Base-by-base conservation (phyloP, 2,329 filamentous ascomycete genomes). In the Nemania abortiva region DNA sequence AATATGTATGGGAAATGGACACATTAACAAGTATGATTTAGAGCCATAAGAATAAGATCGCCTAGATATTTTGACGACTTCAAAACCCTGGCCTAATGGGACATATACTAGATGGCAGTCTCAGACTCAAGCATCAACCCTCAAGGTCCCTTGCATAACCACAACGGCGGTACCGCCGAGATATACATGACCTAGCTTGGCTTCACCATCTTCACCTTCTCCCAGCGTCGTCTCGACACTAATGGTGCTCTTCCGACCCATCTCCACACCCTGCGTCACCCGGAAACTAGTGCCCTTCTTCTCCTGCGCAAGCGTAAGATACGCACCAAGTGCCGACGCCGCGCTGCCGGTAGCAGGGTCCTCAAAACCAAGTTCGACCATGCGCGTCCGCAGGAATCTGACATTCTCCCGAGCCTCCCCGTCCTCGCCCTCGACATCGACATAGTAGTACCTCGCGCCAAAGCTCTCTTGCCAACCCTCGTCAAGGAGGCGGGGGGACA, bases 241-340 rank as follows among this genome's bases (percentile, higher is more conserved):
- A 56, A 88, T 88, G 57, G 84, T 80, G 74, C 87, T 89, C 77
- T 80, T 81, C 71, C 89, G 80, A 6, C 89, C 89, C 87, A 92
- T 91, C 79, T 92, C 90, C 10, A 91, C 88, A 0, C 90, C 90
- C 80, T 92, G 90, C 67, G 86, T 86, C 70, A 92, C 80, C 66
- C 84, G 81, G 72, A 87, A 90, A 63, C 77, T 81, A 53, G 49
- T 70, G 4, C 62, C 71, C 62, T 27, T 66, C 76, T 52, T 67
- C 66, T 73, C 77, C 60, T 81, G 81, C n/a, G 77, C 77, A 60
- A 87, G 75, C 4, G 85, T 82, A 69, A 91, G 79, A 74, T 87
- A 90, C 63, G 84, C 81, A 22, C 82, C 81, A 71, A 92, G 77
- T 7, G 86, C 86, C 75, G 85, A 85, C 5, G 89, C 88, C 34